phyloP scores from a whole-genome alignment of 176 grass and related monocot species.

The Stipa capillata region DNA sequence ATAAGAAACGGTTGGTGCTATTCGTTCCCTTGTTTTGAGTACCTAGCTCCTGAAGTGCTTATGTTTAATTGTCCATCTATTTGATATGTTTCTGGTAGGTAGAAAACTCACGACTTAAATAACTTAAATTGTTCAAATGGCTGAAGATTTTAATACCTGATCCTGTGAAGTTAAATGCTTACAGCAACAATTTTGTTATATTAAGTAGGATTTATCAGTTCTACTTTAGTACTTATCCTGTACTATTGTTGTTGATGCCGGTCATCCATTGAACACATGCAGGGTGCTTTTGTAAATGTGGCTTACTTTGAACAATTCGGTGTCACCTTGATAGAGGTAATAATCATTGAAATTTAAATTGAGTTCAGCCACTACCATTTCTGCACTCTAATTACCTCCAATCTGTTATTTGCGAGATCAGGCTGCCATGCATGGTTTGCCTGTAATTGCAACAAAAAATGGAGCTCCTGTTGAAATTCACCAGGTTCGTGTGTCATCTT shows the following conservation, averaged over 20 bases:
- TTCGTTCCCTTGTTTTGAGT: background rate
- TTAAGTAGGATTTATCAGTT: background rate
- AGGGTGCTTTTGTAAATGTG: constrained; percentile 76
- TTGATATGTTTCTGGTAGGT: constrained; percentile 5
- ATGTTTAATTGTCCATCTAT: background rate
- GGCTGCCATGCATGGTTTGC: constrained; percentile 70
- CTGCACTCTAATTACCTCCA: background rate
- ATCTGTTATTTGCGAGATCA: constrained; percentile 4
- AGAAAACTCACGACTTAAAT: background rate
- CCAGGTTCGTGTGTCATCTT: constrained; percentile 22
- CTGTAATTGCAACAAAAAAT: constrained; percentile 74
- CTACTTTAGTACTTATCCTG: background rate
- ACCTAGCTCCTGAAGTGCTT: background rate
- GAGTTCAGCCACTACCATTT: background rate
- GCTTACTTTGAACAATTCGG: constrained; percentile 72
- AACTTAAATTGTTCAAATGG: background rate
- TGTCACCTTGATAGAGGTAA: constrained; percentile 74
- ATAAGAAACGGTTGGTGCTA: background rate
- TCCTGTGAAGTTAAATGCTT: background rate
- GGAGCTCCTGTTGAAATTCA: constrained; percentile 78
- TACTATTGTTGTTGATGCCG: background rate
- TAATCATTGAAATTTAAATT: constrained; percentile 3
- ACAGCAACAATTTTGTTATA: background rate
- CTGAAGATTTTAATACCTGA: background rate
- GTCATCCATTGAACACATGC: constrained; percentile 15